Percentiles rank a stretch among this genome's conserved stretches.
phyloP scores from a whole-genome alignment of 1,284 basidiomycete species.

The Gymnopus androsaceus region DNA sequence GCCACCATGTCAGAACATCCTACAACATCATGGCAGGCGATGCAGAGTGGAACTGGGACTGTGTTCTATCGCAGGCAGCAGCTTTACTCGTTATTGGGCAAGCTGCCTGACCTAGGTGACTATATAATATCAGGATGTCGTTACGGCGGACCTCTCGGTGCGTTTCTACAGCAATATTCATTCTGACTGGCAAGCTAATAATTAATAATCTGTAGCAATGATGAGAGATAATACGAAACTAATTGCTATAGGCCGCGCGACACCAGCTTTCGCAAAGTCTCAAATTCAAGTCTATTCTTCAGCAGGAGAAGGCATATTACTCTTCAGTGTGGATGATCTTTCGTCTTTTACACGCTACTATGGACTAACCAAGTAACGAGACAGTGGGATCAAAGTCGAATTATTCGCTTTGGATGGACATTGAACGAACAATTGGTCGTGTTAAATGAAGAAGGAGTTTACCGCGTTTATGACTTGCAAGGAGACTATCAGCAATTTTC shows the following conservation, averaged over 20 bases:
- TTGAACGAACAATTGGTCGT: constrained; percentile 79
- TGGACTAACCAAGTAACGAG: background rate
- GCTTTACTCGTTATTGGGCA: constrained; percentile 83
- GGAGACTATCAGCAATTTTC: constrained; percentile 85
- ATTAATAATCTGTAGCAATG: constrained; percentile 56
- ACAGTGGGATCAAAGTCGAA: constrained; percentile 84
- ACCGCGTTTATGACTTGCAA: constrained; percentile 88
- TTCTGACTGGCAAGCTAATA: background rate
- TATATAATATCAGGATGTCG: constrained; percentile 81
- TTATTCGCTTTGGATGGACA: constrained; percentile 85
- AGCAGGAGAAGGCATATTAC: constrained; percentile 65
- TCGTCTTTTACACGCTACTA: constrained; percentile 19
- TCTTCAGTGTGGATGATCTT: constrained; percentile 67
- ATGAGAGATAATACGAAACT: constrained; percentile 86
- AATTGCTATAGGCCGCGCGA: constrained; percentile 69
- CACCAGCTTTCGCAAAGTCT: constrained; percentile 67
- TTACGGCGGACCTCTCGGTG: constrained; percentile 89
- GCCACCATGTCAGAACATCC: constrained; percentile 64
- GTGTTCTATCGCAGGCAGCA: constrained; percentile 82
- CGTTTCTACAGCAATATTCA: constrained; percentile 18
- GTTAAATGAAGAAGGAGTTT: constrained; percentile 90
- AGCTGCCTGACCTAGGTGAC: constrained; percentile 78
- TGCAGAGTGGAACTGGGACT: constrained; percentile 75
- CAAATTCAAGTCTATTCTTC: constrained; percentile 79
- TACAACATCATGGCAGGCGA: constrained; percentile 76